Conservation (phyloP, 148 eudicot genomes). For the Beta vulgaris region DNA sequence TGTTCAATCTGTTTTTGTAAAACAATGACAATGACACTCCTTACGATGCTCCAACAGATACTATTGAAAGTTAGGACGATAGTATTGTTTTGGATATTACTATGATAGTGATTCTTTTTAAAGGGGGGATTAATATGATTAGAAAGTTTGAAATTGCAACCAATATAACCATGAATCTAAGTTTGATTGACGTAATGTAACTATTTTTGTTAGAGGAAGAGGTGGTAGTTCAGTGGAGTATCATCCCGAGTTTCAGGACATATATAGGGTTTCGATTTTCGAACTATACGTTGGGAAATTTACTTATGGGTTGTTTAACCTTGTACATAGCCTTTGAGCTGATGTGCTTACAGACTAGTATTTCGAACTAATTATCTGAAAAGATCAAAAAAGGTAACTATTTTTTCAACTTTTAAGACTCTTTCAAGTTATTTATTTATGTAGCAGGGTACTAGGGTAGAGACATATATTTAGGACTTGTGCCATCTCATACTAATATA, state of each 20-base stretch:
- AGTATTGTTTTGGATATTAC: neutral
- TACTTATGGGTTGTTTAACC: too few relatives aligned
- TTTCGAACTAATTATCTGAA: too few relatives aligned
- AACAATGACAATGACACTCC: conserved; percentile 21
- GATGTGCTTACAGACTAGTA: too few relatives aligned
- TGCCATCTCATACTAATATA: neutral
- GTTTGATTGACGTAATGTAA: conserved; percentile 3
- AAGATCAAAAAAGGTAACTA: too few relatives aligned
- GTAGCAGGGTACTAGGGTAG: too few relatives aligned
- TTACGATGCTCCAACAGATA: conserved; percentile 16
- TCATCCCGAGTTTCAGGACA: too few relatives aligned
- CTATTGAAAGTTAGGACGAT: neutral
- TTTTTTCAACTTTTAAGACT: too few relatives aligned
- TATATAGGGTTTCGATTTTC: too few relatives aligned
- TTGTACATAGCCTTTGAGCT: too few relatives aligned
- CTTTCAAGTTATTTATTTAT: neutral
- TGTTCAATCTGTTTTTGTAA: neutral
- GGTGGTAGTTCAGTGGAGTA: too few relatives aligned
- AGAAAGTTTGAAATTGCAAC: neutral
- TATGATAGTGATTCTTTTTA: neutral
- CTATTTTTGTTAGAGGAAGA: neutral
- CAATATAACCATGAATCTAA: neutral
- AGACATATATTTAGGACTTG: conserved; percentile 13
- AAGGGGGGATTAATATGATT: neutral
- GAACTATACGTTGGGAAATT: too few relatives aligned